phyloP scores from a whole-genome alignment of 768 basidiomycete species.

The Kwoniella dendrophila region DNA sequence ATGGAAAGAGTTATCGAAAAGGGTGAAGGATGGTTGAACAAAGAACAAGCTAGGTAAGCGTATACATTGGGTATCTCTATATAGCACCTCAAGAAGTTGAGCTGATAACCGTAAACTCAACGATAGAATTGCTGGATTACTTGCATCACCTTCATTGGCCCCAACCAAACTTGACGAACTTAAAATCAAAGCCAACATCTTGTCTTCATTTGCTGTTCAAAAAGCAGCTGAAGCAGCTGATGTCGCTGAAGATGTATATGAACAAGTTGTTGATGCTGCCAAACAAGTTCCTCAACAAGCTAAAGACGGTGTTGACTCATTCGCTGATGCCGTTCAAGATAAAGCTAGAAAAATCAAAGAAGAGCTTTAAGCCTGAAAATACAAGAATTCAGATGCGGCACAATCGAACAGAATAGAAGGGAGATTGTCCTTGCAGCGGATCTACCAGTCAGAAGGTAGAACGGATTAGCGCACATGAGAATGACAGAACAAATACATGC shows the following conservation, averaged over 20 bases:
- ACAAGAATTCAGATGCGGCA: too few relatives aligned
- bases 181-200: slow-evolving; percentile 84
- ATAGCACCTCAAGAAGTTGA: background rate
- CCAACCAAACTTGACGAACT: slow-evolving; percentile 86
- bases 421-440: too few relatives aligned
- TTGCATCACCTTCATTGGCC: slow-evolving; percentile 75
- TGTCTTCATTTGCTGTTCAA: slow-evolving; percentile 47
- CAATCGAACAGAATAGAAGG: too few relatives aligned
- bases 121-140: slow-evolving; percentile 70
- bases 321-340: slow-evolving; percentile 33
- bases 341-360: slow-evolving; percentile 36
- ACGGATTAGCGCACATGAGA: too few relatives aligned
- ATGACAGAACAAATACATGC: too few relatives aligned
- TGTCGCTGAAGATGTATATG: slow-evolving; percentile 29
- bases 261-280: slow-evolving; percentile 47
- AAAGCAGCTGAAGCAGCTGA: slow-evolving; percentile 43
- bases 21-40: slow-evolving; percentile 74
- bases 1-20: slow-evolving; percentile 83
- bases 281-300: slow-evolving; percentile 58
- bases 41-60: slow-evolving; percentile 82
- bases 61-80: background rate
- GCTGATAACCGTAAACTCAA: slow-evolving; percentile 12
- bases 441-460: too few relatives aligned
- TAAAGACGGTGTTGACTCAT: slow-evolving; percentile 39
- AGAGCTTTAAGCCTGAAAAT: slow-evolving; percentile 40